Evolutionary conservation across 495 filamentous ascomycete genomes (phyloP), one percentile per base, ranked within the genome.

Genomic region (Xylaria scruposa): DNA sequence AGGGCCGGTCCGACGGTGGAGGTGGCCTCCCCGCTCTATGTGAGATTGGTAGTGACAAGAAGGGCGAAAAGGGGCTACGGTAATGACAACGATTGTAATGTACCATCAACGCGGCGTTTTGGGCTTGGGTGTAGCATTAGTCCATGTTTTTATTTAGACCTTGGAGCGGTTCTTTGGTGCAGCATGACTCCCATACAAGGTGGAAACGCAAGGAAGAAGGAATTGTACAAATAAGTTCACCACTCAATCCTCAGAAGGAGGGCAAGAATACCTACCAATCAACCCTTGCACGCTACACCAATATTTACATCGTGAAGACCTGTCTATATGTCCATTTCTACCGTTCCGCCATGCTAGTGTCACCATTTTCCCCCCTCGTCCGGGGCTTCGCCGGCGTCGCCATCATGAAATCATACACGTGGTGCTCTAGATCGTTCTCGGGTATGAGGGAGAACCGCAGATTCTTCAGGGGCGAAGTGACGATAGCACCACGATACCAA

Each of bases 361-460:
- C 49, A 7, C 56, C 31, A 10, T 31, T 40, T 1, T 67, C 46
- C 68, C n/a, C 38, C 60, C 61, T 51, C 15, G 21, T 60, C 49
- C 38, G 12, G 0, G 24, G 58, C 36, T 54, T 56, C 36, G n/a
- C 44, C 38, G 46, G 59, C 44, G 17, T 54, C 51, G 68, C 36
- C 47, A 62, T 38, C 60, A 64, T 42, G 46, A 59, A 74, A 38
- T 72, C 72, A 54, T 67, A 62, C 38, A 84, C 68, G 60, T 79
- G 76, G 26, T 67, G 44, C 36, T 76, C 72, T 29, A 84, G 60
- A 3, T 82, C 78, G 4, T 70, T 70, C 71, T 83, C 81, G 0
- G 72, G 46, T 8, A 85, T 75, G 73, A 85, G 70, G 10, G 82
- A 53, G 26, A 85, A 82, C 75, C 78, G 68, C 69, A 77, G 72